Evolutionary conservation across 352 stramenopile species (phyloP).

Genomic region (Pythium brachiatum): DNA sequence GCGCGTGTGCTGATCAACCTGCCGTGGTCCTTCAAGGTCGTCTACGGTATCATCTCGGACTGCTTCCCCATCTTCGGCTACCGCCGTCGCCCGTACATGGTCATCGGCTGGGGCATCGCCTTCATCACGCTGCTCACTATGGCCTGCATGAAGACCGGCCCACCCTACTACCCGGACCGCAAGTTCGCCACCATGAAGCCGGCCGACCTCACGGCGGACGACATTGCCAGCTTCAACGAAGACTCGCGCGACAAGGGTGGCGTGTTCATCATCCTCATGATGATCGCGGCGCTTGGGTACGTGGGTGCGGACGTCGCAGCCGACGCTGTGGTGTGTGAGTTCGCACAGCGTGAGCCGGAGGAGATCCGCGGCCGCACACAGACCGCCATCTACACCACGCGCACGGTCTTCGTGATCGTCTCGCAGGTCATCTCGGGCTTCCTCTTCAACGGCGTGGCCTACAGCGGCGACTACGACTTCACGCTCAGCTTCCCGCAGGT

Average conservation of each 20-base stretch:
- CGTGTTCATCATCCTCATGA: constrained; percentile 35
- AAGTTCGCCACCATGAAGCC: constrained; percentile 24
- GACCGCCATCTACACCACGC: constrained; percentile 16
- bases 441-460: constrained; percentile 28
- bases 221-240: constrained; percentile 19
- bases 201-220: constrained; percentile 2
- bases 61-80: constrained; percentile 33
- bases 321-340: constrained; percentile 17
- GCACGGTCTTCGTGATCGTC: constrained; percentile 24
- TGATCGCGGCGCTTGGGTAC: constrained; percentile 32
- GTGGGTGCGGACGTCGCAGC: constrained; percentile 22
- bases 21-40: constrained; percentile 35
- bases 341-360: constrained; percentile 20
- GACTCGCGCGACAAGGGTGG: constrained; percentile 21
- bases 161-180: constrained; percentile 30
- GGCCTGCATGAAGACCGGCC: constrained; percentile 12
- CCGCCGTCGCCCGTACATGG: constrained; percentile 36
- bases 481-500: constrained; percentile 24
- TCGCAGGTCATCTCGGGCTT: constrained; percentile 28
- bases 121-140: constrained; percentile 24
- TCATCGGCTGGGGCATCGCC: constrained; percentile 31
- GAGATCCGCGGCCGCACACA: constrained; percentile 19
- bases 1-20: constrained; percentile 23
- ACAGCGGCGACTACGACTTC: constrained; percentile 24
- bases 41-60: constrained; percentile 30